Base-by-base conservation (phyloP, 2,329 filamentous ascomycete species). In the Pyricularia sp. region DNA sequence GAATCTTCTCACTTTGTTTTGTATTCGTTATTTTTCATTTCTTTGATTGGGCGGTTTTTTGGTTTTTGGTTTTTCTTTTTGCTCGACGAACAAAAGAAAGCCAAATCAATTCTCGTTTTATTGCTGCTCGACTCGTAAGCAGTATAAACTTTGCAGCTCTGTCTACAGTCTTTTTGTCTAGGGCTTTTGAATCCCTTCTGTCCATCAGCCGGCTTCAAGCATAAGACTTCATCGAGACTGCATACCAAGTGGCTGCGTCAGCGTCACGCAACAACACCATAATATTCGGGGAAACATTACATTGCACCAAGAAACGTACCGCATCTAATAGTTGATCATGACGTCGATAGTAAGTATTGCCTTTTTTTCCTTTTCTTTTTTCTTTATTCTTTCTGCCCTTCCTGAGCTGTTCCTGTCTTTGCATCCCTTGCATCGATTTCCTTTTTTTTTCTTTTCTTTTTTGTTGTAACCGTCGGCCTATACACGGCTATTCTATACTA, bases 281-380 rank as follows among this genome's bases (percentile, higher is more conserved):
- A 50, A 7, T 20, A 50, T n/a, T 50, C 42, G 42, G 42, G 17
- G 42, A n/a, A 50, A 50, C 17, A 50, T 7, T n/a, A 50, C 42
- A 50, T 50, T 50, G 9, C 42, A 50, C 20, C 42, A 50, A 50
- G 17, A 50, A n/a, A 7, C 10, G 12, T 50, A 2, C 17, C 17
- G 20, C 42, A 23, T 36, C 26, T 20, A n/a, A n/a, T 23, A 23
- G 23, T 65, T 50, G 68, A 71, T 72, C 74, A 77, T 77, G 76
- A 76, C 76, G 73, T 77, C 75, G 70, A 77, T 77, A 71, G 76
- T 77, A 69, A 76, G 76, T 76, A 69, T 20, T 65, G 11, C 12
- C 4, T 33, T 64, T n/a, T 69, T 50, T 50, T 20, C 9, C 25
- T 63, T 64, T 30, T 28, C 9, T 58, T 64, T 64, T 42, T 63